Conservation (phyloP, 78 protist genomes). For the Diacronema lutheri region DNA sequence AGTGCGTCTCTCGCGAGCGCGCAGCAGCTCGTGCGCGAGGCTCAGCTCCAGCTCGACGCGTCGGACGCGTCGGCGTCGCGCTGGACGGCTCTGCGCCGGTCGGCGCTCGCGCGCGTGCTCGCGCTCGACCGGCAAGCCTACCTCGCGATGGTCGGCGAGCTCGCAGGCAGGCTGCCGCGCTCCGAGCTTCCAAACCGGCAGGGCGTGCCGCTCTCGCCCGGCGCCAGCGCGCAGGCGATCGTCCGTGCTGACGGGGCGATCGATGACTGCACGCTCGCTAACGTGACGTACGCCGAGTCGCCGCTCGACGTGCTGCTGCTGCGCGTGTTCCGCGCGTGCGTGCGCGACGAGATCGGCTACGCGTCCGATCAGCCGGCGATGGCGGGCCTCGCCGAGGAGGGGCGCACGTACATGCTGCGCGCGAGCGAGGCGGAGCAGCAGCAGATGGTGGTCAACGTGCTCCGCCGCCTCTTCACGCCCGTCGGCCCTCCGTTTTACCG, state of each 20-base stretch:
- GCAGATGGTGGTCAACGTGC: background rate
- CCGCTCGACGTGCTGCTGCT: background rate
- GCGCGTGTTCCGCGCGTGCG: background rate
- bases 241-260: background rate
- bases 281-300: background rate
- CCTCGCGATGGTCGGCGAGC: too few species aligned
- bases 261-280: background rate
- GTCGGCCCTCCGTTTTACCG: slow-evolving; percentile 8
- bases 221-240: background rate
- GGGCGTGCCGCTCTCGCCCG: background rate
- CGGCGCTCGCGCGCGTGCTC: too few species aligned
- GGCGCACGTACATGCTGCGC: background rate
- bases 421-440: background rate
- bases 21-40: too few species aligned
- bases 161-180: background rate
- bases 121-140: too few species aligned
- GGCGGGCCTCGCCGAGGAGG: background rate
- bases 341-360: background rate
- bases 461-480: background rate
- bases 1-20: too few species aligned
- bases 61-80: too few species aligned
- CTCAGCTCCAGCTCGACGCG: too few species aligned
- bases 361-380: background rate
- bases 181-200: background rate
- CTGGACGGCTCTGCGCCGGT: too few species aligned